Base-by-base conservation (phyloP, 208 protist genomes). In the Leishmania aethiopica region DNA sequence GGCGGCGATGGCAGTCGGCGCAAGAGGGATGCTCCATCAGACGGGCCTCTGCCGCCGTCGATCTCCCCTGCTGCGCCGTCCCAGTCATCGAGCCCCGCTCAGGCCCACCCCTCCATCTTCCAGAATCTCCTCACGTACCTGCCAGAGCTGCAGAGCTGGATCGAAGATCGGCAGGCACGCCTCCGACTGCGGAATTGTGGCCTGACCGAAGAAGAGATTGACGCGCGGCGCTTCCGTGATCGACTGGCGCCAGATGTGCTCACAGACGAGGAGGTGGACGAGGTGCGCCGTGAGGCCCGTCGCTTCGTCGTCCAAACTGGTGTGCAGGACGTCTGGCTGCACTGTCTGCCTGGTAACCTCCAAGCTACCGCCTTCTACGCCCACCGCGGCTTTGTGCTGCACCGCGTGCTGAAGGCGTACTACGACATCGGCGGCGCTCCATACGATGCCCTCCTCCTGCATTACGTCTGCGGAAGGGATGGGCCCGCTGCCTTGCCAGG, bases 241-340 rank as follows among this genome's bases (percentile, higher is more conserved):
- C 40, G 49, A 0, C 75, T 86, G 28, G 64, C 74, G 10, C 75
- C 72, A 1, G 78, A 82, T 37, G 28, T 22, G 19, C 72, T 86
- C 25, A 88, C 80, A 28, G 77, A 81, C 71, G 84, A 87, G 42
- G 84, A 87, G 66, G 84, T 66, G 0, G 80, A 81, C 35, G 87
- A 84, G 81, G 75, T 80, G 35, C 79, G 81, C 45, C 69, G 73
- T 10, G 76, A 81, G 28, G 67, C 49, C 5, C 55, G 77, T 37
- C 40, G 83, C 74, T 87, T 87, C 35, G 59, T 91, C 0, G 73
- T 94, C 55, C 86, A 91, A 70, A 75, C 70, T 1, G 94, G 94
- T 49, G 74, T 95, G 37, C 66, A 53, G 1, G 91, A 94, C 78
- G 90, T 97, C 35, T 97, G 92, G 90, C 81, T 96, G 49, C 91